Conservation (phyloP, 108 stramenopile genomes). For the Nitzschia inconspicua region DNA sequence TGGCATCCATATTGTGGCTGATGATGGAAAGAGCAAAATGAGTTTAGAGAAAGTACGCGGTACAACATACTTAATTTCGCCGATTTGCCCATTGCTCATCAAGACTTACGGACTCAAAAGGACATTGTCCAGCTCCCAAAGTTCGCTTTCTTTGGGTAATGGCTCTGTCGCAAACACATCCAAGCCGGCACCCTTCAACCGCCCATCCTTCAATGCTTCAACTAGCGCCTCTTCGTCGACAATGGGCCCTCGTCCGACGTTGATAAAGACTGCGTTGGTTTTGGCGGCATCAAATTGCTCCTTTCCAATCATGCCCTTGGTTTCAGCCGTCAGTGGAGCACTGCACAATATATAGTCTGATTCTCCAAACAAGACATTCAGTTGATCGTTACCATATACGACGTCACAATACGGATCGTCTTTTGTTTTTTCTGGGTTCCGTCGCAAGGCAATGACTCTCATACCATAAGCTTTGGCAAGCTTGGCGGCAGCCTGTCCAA, state of each 20-base stretch:
- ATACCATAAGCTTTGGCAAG: conserved; percentile 86
- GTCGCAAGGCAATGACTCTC: conserved; percentile 69
- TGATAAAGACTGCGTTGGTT: conserved; percentile 76
- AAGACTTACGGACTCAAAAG: conserved; percentile 69
- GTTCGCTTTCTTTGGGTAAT: conserved; percentile 54
- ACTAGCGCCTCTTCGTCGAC: conserved; percentile 83
- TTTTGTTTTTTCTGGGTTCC: conserved; percentile 37
- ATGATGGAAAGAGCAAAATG: no score
- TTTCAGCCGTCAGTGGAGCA: conserved; percentile 75
- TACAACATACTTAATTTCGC: no score
- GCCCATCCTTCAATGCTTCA: conserved; percentile 54
- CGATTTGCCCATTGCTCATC: conserved; percentile 76
- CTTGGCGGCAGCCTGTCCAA: conserved; percentile 77
- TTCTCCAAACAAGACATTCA: conserved; percentile 49
- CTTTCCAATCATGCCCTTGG: conserved; percentile 53
- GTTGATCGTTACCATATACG: conserved; percentile 44
- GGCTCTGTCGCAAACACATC: conserved; percentile 88
- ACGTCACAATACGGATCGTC: conserved; percentile 61
- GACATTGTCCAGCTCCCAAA: conserved; percentile 86
- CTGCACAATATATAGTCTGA: conserved; percentile 82
- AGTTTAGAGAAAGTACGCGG: no score
- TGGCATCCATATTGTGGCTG: conserved; percentile 65
- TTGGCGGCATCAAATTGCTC: conserved; percentile 66
- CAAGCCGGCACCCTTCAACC: conserved; percentile 77
- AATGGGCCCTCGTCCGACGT: conserved; percentile 86